Base-by-base conservation (phyloP, 2,329 filamentous ascomycete species). In the Fusarium equiseti region DNA sequence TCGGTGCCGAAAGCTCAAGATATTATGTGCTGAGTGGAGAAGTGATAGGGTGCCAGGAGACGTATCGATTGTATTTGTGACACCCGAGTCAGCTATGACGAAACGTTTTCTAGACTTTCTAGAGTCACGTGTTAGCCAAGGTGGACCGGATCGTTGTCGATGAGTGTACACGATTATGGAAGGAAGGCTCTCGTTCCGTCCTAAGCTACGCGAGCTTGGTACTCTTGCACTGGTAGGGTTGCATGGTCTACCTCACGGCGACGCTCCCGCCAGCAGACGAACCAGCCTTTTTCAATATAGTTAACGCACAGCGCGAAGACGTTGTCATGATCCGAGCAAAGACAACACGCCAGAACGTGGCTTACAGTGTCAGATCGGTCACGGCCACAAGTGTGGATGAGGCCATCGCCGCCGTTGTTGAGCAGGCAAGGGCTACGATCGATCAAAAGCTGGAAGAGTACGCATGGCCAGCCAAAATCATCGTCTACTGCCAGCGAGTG, bases 51-150 rank as follows among this genome's bases (percentile, higher is more conserved):
- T 27, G 15, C 44, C 18, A 5, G 40, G 44, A 38, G 31, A 51
- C 7, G 24, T 43, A 1, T 59, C 22, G 5, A 50, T 64, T 8
- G 13, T 59, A 3, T 59, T 64, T 43, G 24, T 50, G 3, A 63
- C 42, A 29, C 60, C 49, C 8, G 32, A 64, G 38, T 64, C 27
- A 12, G 55, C 50, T 9, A 53, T 64, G 8, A 64, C 18, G 6
- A 64, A 64, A 50, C 18, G 45, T 2, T 64, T 64, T 12, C 20
- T 35, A n/a, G 44, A 59, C 18, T 64, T 53, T 48, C 11, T 64
- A 9, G 18, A 64, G 44, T 52, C 4, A n/a, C 16, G 11, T 51
- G 8, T 53, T 32, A 13, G 35, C 29, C 10, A 31, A 32, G 38
- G 11, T 64, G 5, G 55, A 64, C 18, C 22, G 38, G 20, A 22